phyloP scores from a whole-genome alignment of 2,329 filamentous ascomycete genomes.

The Cercospora canescens region DNA sequence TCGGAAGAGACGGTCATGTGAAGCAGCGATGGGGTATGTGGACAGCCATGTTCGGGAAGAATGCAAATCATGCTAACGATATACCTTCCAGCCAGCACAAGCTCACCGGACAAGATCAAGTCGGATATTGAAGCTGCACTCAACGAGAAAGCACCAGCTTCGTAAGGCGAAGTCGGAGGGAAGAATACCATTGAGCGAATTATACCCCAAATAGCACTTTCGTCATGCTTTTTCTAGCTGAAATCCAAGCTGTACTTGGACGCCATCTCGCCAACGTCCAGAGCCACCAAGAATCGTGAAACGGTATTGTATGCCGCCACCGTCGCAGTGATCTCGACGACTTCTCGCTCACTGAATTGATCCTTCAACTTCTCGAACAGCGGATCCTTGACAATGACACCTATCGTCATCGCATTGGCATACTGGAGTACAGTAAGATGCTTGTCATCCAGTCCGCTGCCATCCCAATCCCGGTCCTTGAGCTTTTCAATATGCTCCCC shows the following conservation, averaged over 20 bases:
- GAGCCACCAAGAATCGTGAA: slow-evolving; percentile 72
- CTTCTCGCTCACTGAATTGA: slow-evolving; percentile 67
- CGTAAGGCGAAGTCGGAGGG: not conserved
- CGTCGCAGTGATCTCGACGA: slow-evolving; percentile 80
- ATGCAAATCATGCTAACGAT: not conserved
- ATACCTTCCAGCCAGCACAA: not conserved
- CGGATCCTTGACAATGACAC: slow-evolving; percentile 67
- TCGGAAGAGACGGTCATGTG: slow-evolving; percentile 83
- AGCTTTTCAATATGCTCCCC: slow-evolving; percentile 50
- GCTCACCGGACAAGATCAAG: slow-evolving; percentile 75
- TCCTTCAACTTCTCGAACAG: slow-evolving; percentile 65
- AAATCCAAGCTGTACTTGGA: slow-evolving; percentile 35
- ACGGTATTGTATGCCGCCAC: slow-evolving; percentile 83
- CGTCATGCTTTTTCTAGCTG: slow-evolving; percentile 15
- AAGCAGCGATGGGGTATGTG: slow-evolving; percentile 69
- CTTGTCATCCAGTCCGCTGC: slow-evolving; percentile 53
- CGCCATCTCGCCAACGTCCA: slow-evolving; percentile 61
- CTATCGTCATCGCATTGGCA: slow-evolving; percentile 80
- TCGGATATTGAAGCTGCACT: slow-evolving; percentile 43
- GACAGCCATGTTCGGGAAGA: not conserved
- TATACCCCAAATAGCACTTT: slow-evolving; percentile 3
- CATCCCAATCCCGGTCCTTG: slow-evolving; percentile 37
- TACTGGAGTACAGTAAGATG: slow-evolving; percentile 72
- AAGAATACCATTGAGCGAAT: not conserved
- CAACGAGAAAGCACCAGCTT: slow-evolving; percentile 17